These are phyloP conservation scores for Solanum hybrid DNA, from an alignment of 305 asterid species.

Conservation along the genomic window DNA sequence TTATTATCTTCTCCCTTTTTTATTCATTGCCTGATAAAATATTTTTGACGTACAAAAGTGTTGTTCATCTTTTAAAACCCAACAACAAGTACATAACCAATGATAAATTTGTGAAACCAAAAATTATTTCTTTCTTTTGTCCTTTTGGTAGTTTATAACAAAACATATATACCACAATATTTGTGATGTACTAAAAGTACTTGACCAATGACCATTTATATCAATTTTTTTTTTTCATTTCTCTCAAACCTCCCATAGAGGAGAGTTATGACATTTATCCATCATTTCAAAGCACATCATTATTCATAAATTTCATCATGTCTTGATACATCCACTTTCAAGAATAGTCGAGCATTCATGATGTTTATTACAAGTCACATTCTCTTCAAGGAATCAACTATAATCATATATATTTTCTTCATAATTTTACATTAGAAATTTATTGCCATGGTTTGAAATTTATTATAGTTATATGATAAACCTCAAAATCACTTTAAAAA, in stretches of 20 bases:
- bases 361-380: not conserved
- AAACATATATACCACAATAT: not conserved
- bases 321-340: not conserved
- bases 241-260: not conserved
- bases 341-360: not conserved
- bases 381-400: not conserved
- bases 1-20: not conserved
- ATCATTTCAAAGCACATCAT: not conserved
- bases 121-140: not conserved
- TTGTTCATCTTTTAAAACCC: not conserved
- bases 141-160: not conserved
- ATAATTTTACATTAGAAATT: not conserved
- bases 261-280: not conserved
- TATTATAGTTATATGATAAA: not conserved
- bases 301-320: not conserved
- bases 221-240: too few relatives aligned
- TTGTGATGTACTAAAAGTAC: not conserved
- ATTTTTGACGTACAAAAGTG: not conserved
- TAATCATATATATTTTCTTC: not conserved
- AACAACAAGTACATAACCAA: not conserved
- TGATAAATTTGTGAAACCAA: too few relatives aligned
- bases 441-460: not conserved
- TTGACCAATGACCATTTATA: not conserved
- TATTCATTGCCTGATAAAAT: too few relatives aligned
- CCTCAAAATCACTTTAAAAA: not conserved